Percentiles rank a stretch among this genome's conserved stretches.
Evolutionary conservation across 2,329 filamentous ascomycete genomes (phyloP).

Genomic region (Stagonosporopsis cucurbitacearum): DNA sequence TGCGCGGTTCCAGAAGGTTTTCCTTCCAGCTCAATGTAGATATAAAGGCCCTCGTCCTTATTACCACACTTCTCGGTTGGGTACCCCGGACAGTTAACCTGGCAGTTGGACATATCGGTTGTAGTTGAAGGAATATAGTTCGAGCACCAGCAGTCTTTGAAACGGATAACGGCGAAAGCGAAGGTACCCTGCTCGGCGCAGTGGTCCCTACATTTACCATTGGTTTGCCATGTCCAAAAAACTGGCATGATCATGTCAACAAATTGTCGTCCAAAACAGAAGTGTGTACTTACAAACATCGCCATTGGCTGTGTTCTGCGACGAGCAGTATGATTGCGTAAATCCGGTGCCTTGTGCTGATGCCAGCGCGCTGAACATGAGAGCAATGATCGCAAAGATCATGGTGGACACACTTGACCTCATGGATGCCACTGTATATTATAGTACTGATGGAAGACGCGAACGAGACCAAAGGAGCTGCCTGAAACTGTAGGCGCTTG

Average conservation of each 20-base stretch:
- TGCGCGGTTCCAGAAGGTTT: slow-evolving; percentile 65
- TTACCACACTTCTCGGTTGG: slow-evolving; percentile 71
- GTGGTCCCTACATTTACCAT: slow-evolving; percentile 69
- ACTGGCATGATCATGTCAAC: slow-evolving; percentile 23
- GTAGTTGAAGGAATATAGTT: slow-evolving; percentile 65
- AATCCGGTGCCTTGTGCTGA: slow-evolving; percentile 23
- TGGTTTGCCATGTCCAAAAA: slow-evolving; percentile 62
- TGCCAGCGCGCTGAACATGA: slow-evolving; percentile 20
- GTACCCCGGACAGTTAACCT: slow-evolving; percentile 71
- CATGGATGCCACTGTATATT: slow-evolving; percentile 23
- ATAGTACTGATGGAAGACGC: not conserved
- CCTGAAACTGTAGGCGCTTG: slow-evolving; percentile 1
- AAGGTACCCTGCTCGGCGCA: slow-evolving; percentile 60
- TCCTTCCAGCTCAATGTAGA: slow-evolving; percentile 64
- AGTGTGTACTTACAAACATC: slow-evolving; percentile 41
- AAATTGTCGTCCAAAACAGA: not conserved
- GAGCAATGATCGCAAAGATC: slow-evolving; percentile 25
- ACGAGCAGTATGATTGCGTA: slow-evolving; percentile 53
- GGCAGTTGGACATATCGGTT: slow-evolving; percentile 58
- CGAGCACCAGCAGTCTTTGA: slow-evolving; percentile 75
- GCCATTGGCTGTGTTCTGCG: slow-evolving; percentile 50
- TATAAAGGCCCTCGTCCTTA: slow-evolving; percentile 59
- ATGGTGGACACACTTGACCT: slow-evolving; percentile 23
- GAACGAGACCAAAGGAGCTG: not conserved
- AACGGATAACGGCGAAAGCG: slow-evolving; percentile 73